Evolutionary conservation across 73 alveolate species (phyloP).

Genomic region (Paramecium sexaurelia): DNA sequence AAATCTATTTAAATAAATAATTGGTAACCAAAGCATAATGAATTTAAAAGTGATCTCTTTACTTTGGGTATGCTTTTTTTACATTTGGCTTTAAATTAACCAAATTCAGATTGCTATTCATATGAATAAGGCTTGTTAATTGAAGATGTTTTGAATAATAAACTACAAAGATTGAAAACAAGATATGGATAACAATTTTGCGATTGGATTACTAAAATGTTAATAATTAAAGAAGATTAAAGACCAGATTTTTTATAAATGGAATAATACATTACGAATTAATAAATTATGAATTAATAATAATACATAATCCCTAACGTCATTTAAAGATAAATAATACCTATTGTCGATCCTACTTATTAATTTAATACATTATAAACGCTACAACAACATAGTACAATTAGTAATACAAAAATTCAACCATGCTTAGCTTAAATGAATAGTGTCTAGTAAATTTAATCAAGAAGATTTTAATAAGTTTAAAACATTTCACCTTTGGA

Average conservation of each 20-base stretch:
- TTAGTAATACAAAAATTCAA: background rate
- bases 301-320: background rate
- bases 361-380: background rate
- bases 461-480: conserved; percentile 27
- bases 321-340: background rate
- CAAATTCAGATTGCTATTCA: conserved; percentile 56
- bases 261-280: background rate
- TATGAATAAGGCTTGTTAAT: conserved; percentile 21
- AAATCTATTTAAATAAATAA: conserved; percentile 4
- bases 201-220: background rate
- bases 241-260: conserved; percentile 41
- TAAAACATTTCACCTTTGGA: background rate
- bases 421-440: background rate
- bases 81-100: conserved; percentile 50
- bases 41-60: conserved; percentile 62
- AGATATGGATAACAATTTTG: background rate
- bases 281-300: background rate
- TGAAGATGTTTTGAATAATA: conserved; percentile 16
- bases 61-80: conserved; percentile 61
- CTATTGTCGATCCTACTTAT: background rate
- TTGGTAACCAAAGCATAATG: conserved; percentile 62
- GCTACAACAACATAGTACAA: background rate
- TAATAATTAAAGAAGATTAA: conserved; percentile 10
- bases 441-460: background rate
- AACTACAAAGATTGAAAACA: background rate